Evolutionary conservation across 805 yeast genomes (phyloP).

Genomic region (Nakazawaea holstii): DNA sequence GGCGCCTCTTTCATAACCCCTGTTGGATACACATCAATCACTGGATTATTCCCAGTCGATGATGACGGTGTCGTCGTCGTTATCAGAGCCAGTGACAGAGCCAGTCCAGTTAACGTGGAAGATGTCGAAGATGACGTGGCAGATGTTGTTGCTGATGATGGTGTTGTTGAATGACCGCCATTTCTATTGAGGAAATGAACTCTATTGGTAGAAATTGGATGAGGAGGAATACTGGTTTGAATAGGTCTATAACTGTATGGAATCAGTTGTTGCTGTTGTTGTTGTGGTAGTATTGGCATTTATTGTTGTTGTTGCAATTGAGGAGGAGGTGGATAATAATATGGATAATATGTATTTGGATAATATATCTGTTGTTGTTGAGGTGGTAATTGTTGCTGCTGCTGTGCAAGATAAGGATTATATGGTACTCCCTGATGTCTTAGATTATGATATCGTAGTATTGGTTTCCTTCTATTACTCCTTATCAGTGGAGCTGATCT

Average conservation of each 20-base stretch:
- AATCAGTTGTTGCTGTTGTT: not conserved
- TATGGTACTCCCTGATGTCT: not conserved
- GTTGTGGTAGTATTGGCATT: slow-evolving; percentile 1
- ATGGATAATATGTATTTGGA: not conserved
- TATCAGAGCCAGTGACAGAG: not conserved
- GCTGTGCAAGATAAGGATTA: not conserved
- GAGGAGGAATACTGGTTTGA: not conserved
- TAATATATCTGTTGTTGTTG: not conserved
- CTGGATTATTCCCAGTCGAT: slow-evolving; percentile 13
- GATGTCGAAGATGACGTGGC: not conserved
- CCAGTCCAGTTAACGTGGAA: not conserved
- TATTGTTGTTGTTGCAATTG: not conserved
- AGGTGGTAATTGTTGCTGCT: not conserved
- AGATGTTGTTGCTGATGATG: not conserved
- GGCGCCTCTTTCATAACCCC: slow-evolving; percentile 35
- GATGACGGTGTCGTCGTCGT: too few species aligned
- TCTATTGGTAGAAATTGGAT: not conserved
- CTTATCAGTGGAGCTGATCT: slow-evolving; percentile 2
- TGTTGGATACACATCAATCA: slow-evolving; percentile 35
- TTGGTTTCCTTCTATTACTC: not conserved
- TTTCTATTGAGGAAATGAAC: not conserved
- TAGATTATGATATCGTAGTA: not conserved
- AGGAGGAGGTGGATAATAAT: not conserved
- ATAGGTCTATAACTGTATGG: not conserved
- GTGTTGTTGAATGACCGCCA: not conserved